Evolutionary conservation across 768 basidiomycete species (phyloP).

Genomic region (Lentinula boryana): DNA sequence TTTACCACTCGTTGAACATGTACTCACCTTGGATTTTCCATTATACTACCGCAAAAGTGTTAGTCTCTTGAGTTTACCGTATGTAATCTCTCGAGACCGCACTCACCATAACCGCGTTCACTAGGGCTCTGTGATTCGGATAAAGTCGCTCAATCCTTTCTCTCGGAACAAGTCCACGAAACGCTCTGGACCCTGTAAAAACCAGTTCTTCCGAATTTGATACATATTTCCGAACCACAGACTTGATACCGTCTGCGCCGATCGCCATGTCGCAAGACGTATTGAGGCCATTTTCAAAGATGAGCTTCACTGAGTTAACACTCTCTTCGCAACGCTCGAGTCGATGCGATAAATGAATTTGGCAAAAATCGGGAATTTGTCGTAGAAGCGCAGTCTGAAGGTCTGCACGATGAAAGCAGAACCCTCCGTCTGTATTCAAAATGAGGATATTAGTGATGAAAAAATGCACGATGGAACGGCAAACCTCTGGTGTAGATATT

Average conservation of each 20-base stretch:
- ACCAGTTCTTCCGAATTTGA: slow-evolving; percentile 18
- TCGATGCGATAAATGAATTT: slow-evolving; percentile 3
- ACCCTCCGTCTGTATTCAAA: not conserved
- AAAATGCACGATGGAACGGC: not conserved
- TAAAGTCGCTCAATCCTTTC: slow-evolving; percentile 17
- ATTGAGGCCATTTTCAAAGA: slow-evolving; percentile 3
- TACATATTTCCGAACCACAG: slow-evolving; percentile 1
- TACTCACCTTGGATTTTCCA: slow-evolving; percentile 25
- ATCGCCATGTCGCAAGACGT: slow-evolving; percentile 1
- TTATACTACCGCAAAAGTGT: slow-evolving; percentile 17
- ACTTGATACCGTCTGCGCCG: slow-evolving; percentile 8
- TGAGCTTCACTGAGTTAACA: not conserved
- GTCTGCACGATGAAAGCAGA: slow-evolving; percentile 5
- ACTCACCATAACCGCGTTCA: slow-evolving; percentile 20
- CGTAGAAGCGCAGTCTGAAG: not conserved
- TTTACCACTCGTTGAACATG: not conserved
- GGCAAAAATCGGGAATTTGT: slow-evolving; percentile 1
- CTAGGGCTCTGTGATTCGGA: slow-evolving; percentile 24
- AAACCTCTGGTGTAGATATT: slow-evolving; percentile 7
- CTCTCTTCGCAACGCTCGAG: not conserved
- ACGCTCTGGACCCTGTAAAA: slow-evolving; percentile 29
- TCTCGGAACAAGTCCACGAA: slow-evolving; percentile 28
- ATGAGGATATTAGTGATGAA: not conserved
- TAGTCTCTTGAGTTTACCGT: too few relatives aligned
- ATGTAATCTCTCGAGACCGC: not conserved